phyloP scores from a whole-genome alignment of 305 asterid genomes.

The Coffea humblotiana region DNA sequence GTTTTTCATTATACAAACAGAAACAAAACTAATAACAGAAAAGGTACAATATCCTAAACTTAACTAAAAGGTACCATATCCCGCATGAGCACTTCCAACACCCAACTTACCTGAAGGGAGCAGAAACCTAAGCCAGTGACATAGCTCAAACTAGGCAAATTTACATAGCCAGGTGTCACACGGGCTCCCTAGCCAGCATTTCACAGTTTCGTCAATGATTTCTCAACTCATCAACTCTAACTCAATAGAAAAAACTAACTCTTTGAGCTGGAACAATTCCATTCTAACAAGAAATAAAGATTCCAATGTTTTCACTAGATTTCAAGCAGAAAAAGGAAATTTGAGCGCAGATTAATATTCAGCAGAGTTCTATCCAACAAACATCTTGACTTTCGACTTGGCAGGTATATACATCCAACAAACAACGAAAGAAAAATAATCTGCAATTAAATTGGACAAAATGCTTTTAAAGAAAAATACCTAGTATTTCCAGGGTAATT shows the following conservation, averaged over 20 bases:
- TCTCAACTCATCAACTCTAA: background rate
- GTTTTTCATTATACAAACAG: background rate
- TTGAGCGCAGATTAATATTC: background rate
- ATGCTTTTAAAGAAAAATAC: constrained; percentile 8
- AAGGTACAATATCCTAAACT: background rate
- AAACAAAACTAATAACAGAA: background rate
- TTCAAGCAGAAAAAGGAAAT: background rate
- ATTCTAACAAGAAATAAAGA: background rate
- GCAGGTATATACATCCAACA: background rate
- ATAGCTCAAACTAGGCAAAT: background rate
- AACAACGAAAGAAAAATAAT: background rate
- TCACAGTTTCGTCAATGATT: background rate
- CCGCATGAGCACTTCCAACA: background rate
- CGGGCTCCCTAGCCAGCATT: background rate
- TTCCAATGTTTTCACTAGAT: background rate
- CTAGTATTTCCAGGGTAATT: constrained; percentile 27
- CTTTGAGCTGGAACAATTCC: background rate
- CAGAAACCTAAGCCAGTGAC: background rate
- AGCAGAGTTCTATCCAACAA: background rate
- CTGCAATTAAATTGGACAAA: constrained; percentile 5
- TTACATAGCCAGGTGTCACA: background rate
- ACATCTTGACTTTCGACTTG: background rate
- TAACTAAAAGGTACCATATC: background rate
- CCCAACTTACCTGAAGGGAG: background rate
- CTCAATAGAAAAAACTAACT: background rate